Base-by-base conservation (phyloP, 2,329 filamentous ascomycete species). In the Pseudopyricularia javanii region DNA sequence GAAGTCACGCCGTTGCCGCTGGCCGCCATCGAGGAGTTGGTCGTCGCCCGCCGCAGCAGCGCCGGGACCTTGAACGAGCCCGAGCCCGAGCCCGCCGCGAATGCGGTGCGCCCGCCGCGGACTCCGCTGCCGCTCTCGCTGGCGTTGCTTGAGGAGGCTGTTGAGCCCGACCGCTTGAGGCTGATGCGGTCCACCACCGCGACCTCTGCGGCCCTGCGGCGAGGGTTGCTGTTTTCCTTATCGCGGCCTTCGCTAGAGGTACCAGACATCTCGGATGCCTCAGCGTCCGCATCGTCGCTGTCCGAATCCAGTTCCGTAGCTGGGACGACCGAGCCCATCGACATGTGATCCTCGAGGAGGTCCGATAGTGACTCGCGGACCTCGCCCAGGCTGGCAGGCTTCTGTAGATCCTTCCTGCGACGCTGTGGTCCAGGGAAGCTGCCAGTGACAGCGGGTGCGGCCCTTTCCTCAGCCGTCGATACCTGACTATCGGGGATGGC, bases 321-420 rank as follows among this genome's bases (percentile, higher is more conserved):
- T 1, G 69, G 65, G 55, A 80, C 70, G 57, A 78, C 60, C n/a
- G 50, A 52, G 28, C 12, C 12, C 61, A 59, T 70, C 59, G 15
- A 65, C 54, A 79, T 74, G 26, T 80, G 77, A 45, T 86, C 81
- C 24, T 95, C 90, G 15, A 95, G 82, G 9, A 96, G 76, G 65
- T 85, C 87, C 4, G 88, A 94, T 7, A 96, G 72, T 0, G 87
- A 88, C 64, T 91, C 82, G 54, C 89, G 83, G 56, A 96, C 86
- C 62, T 96, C 88, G 28, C 83, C 81, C 9, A 95, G 72, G 17
- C 83, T 86, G 5, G 84, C 75, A 0, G 90, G 88, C 60, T 83
- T 89, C 66, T 79, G 80, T 51, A 73, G 74, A 15, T 72, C 71
- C 54, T 74, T 76, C 24, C 80, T 83, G 45, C 85, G 80, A 50